Percentiles rank a stretch among this genome's conserved stretches.
phyloP scores from a whole-genome alignment of 225 moss, liverwort and hornwort species.

The Thuidium tamariscinum region DNA sequence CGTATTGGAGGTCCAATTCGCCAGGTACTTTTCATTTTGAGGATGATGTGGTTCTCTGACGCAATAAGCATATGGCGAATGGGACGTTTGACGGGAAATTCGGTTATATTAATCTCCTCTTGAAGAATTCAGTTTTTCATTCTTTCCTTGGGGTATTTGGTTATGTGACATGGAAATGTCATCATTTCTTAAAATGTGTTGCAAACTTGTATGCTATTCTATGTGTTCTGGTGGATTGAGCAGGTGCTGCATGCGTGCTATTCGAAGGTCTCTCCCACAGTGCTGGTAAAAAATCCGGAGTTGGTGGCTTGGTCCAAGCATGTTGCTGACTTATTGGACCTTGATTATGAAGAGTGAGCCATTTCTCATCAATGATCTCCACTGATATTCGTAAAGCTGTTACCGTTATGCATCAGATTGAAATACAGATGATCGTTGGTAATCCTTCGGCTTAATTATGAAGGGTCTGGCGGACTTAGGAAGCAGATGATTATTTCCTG shows the following conservation, averaged over 20 bases:
- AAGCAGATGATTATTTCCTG: neutral
- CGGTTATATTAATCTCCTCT: neutral
- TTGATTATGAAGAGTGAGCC: constrained; percentile 80
- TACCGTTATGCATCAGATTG: neutral
- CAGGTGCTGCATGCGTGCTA: constrained; percentile 94
- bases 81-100: neutral
- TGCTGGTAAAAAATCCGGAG: constrained; percentile 64
- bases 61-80: neutral
- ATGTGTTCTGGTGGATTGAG: neutral
- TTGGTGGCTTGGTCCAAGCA: constrained; percentile 87
- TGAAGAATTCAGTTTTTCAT: neutral
- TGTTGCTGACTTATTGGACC: constrained; percentile 69
- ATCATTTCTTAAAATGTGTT: neutral
- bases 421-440: neutral
- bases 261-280: constrained; percentile 69
- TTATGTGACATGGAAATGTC: neutral
- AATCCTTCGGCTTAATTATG: neutral
- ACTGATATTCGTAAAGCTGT: neutral
- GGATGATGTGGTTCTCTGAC: neutral
- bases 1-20: constrained; percentile 72
- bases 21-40: constrained; percentile 33
- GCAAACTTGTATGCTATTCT: neutral
- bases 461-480: neutral
- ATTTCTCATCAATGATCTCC: neutral
- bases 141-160: neutral